phyloP scores from a whole-genome alignment of 495 filamentous ascomycete genomes.

The Astrothelium macrocarpum region DNA sequence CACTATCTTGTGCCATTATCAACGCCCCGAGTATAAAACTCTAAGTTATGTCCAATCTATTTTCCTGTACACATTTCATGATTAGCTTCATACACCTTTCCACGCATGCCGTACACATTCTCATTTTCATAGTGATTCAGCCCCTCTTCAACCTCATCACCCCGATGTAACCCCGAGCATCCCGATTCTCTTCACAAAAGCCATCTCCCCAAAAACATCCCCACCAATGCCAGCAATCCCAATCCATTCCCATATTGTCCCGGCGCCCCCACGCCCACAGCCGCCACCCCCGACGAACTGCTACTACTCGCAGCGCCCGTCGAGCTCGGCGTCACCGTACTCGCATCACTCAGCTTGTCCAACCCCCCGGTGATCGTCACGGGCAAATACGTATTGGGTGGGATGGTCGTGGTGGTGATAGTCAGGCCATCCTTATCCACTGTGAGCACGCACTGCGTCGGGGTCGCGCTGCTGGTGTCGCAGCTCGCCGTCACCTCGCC shows the following conservation, averaged over 20 bases:
- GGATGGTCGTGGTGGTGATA: neutral
- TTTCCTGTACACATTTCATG: no score
- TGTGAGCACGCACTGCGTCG: neutral
- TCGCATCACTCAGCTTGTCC: slow-evolving; percentile 4
- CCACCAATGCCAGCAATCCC: neutral
- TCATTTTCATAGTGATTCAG: neutral
- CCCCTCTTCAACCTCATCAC: neutral
- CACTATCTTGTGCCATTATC: no score
- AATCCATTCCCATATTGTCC: neutral
- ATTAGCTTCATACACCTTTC: neutral
- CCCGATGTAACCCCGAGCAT: neutral
- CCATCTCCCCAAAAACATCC: slow-evolving; percentile 1
- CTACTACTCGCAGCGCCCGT: neutral
- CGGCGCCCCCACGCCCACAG: neutral
- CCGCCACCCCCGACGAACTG: slow-evolving; percentile 2
- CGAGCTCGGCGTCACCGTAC: neutral
- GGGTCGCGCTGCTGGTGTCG: neutral
- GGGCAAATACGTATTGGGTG: neutral
- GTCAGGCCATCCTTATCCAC: neutral
- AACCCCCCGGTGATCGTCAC: neutral
- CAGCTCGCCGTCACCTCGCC: neutral
- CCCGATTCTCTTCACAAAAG: neutral
- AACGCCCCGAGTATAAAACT: no score
- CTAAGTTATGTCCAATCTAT: no score
- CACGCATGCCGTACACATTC: no score